Percentiles rank a stretch among this genome's conserved stretches.
These are phyloP conservation scores for Scytalidium lignicola DNA, from an alignment of 2,329 filamentous ascomycete genomes.

Conservation along the genomic window DNA sequence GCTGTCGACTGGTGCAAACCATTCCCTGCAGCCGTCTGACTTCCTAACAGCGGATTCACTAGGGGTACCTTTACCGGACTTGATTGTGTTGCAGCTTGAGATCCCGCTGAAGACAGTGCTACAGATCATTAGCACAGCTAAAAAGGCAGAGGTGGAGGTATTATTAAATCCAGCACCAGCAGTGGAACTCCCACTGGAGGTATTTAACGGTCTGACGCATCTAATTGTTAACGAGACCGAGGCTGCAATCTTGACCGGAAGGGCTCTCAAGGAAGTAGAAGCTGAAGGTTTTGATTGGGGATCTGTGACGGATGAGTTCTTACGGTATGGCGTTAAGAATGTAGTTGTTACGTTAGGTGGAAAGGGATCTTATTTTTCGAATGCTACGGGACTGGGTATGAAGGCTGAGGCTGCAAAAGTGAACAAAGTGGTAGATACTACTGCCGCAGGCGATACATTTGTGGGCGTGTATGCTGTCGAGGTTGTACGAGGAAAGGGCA, in stretches of 20 bases:
- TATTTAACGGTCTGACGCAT: slow-evolving; percentile 66
- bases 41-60: slow-evolving; percentile 31
- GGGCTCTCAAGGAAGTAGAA: slow-evolving; percentile 34
- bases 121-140: slow-evolving; percentile 49
- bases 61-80: slow-evolving; percentile 44
- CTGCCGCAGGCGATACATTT: slow-evolving; percentile 91
- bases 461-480: slow-evolving; percentile 80
- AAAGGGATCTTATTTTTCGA: slow-evolving; percentile 68
- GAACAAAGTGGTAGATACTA: slow-evolving; percentile 77
- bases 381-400: slow-evolving; percentile 35
- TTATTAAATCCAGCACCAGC: slow-evolving; percentile 86
- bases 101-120: slow-evolving; percentile 64
- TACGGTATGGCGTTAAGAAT: slow-evolving; percentile 64
- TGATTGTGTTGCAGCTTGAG: slow-evolving; percentile 75
- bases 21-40: slow-evolving; percentile 35
- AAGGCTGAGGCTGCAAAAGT: slow-evolving; percentile 62
- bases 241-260: slow-evolving; percentile 64
- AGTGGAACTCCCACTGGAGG: slow-evolving; percentile 57
- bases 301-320: slow-evolving; percentile 53
- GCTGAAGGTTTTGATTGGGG: slow-evolving; percentile 37
- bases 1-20: slow-evolving; percentile 67
- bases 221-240: slow-evolving; percentile 90
- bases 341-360: slow-evolving; percentile 81
- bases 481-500: slow-evolving; percentile 43
- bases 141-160: slow-evolving; percentile 49